These are phyloP conservation scores for Neurospora sp. DNA, from an alignment of 495 filamentous ascomycete genomes.

Conservation along the genomic window DNA sequence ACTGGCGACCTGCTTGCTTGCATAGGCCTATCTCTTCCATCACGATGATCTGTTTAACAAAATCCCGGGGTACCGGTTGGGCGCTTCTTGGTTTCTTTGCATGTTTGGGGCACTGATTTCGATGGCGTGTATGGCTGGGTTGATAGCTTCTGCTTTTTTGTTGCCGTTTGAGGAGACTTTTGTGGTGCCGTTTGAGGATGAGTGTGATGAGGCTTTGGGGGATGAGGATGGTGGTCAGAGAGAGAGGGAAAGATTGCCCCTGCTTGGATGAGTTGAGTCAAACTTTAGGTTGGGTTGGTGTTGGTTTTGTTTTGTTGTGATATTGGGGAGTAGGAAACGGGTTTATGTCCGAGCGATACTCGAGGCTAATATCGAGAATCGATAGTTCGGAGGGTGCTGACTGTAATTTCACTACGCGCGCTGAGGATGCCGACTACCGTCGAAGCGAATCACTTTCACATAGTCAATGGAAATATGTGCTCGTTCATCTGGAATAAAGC, in stretches of 20 bases:
- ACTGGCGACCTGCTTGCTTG: background rate
- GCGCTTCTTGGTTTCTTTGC: slow-evolving; percentile 66
- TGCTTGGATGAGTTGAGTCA: slow-evolving; percentile 3
- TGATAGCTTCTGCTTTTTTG: slow-evolving; percentile 53
- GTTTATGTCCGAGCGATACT: background rate
- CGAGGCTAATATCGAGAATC: background rate
- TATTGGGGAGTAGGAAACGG: background rate
- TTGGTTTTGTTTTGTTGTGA: background rate
- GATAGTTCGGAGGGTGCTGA: background rate
- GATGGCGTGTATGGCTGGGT: slow-evolving; percentile 46
- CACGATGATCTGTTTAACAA: slow-evolving; percentile 71
- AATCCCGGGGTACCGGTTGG: slow-evolving; percentile 68
- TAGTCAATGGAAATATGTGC: background rate
- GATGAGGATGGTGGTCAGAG: slow-evolving; percentile 27
- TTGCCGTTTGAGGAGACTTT: slow-evolving; percentile 53
- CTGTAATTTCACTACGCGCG: background rate
- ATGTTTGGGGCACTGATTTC: slow-evolving; percentile 61
- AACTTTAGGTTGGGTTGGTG: background rate
- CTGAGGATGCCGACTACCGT: background rate
- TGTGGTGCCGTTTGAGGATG: slow-evolving; percentile 56
- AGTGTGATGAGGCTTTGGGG: slow-evolving; percentile 38
- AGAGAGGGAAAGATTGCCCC: background rate
- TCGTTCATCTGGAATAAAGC: background rate
- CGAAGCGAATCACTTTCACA: background rate
- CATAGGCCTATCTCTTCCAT: slow-evolving; percentile 70